Percentiles rank a stretch among this genome's conserved stretches.
Evolutionary conservation across 345 rosid genomes (phyloP).

Genomic region (Pugionium dolabratum): DNA sequence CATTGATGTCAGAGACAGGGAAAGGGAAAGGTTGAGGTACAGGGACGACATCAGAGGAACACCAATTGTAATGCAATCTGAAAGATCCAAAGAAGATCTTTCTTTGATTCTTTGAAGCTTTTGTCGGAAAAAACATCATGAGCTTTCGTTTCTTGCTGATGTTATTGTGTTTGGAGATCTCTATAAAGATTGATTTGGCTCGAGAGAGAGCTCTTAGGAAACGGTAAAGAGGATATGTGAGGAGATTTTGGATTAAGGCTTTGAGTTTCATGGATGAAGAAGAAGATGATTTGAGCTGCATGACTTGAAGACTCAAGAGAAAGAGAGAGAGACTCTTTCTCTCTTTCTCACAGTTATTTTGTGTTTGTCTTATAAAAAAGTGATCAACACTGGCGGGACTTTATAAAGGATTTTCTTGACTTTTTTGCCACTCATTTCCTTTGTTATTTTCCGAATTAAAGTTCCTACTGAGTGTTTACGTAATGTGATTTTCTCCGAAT

Average conservation of each 20-base stretch:
- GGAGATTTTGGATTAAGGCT: constrained; percentile 66
- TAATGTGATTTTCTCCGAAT: constrained; percentile 1
- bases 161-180: constrained; percentile 45
- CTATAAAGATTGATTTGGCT: constrained; percentile 58
- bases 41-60: constrained; percentile 74
- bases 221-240: constrained; percentile 58
- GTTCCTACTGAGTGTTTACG: constrained; percentile 31
- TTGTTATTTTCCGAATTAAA: constrained; percentile 8
- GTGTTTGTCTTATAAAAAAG: constrained; percentile 17
- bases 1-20: constrained; percentile 28
- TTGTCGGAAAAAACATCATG: constrained; percentile 46
- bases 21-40: constrained; percentile 49
- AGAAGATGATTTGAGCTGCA: constrained; percentile 35
- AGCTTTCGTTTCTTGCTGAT: constrained; percentile 30
- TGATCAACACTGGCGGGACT: constrained; percentile 47
- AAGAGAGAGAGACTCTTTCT: constrained; percentile 7
- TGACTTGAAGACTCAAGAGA: constrained; percentile 25
- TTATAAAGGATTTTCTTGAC: constrained; percentile 48
- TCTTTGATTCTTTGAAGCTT: constrained; percentile 48
- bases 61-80: constrained; percentile 87
- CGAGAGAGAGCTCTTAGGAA: constrained; percentile 57
- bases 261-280: constrained; percentile 57
- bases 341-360: constrained; percentile 30
- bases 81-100: constrained; percentile 79
- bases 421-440: constrained; percentile 32